Evolutionary conservation across 805 yeast species (phyloP).

Genomic region (Wickerhamiella allomyrinae): DNA sequence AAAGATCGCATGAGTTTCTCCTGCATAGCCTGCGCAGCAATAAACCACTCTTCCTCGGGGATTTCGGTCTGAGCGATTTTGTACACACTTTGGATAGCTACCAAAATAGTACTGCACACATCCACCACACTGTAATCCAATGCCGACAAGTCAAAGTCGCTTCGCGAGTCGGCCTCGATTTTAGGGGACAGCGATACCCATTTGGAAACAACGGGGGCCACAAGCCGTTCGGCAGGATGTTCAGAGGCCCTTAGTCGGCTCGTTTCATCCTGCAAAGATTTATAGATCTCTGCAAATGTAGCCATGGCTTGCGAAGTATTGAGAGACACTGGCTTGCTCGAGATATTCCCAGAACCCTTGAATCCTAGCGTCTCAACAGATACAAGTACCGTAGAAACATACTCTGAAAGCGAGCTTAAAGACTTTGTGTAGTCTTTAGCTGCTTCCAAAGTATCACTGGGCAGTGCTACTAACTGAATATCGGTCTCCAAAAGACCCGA

Average conservation of each 20-base stretch:
- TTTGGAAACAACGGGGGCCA: not conserved
- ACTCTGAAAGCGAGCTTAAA: not conserved
- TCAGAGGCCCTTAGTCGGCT: not conserved
- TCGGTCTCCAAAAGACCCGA: not conserved
- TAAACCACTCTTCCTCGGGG: constrained; percentile 40
- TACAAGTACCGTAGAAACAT: not conserved
- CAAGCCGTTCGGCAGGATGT: not conserved
- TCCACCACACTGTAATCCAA: constrained; percentile 35
- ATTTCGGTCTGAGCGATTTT: constrained; percentile 14
- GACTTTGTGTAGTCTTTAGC: not conserved
- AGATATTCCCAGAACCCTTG: not conserved
- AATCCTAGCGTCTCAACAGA: not conserved
- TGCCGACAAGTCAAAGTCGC: not conserved
- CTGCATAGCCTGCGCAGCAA: constrained; percentile 33
- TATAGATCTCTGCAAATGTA: not conserved
- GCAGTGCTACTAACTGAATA: not conserved
- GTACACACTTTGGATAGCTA: constrained; percentile 45
- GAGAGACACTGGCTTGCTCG: not conserved
- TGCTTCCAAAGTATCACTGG: not conserved
- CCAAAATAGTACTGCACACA: constrained; percentile 43
- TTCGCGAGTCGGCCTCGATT: not conserved
- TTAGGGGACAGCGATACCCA: not conserved
- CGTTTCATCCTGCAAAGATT: not conserved
- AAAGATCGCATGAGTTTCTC: constrained; percentile 30
- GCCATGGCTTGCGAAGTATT: not conserved